phyloP scores from a whole-genome alignment of 257 asterid genomes.

The Ehretia macrophylla region DNA sequence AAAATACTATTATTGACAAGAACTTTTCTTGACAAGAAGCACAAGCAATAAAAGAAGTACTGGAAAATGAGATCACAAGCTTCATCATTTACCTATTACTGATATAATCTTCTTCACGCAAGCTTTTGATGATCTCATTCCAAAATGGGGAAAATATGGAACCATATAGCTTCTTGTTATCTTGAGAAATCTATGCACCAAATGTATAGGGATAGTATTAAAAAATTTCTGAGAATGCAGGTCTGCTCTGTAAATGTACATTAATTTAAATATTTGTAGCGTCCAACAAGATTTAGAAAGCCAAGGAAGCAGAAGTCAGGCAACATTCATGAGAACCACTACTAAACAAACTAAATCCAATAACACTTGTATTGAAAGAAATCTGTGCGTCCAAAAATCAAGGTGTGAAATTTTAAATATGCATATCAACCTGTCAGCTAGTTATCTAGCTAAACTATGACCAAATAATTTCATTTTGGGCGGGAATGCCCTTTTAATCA shows the following conservation, averaged over 20 bases:
- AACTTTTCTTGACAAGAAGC: background rate
- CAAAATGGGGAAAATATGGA: constrained; percentile 92
- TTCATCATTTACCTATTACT: constrained; percentile 65
- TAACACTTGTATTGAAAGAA: too few relatives aligned
- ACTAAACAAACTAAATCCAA: too few relatives aligned
- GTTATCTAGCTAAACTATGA: too few relatives aligned
- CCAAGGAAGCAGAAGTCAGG: too few relatives aligned
- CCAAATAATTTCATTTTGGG: too few relatives aligned
- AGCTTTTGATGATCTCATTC: constrained; percentile 90
- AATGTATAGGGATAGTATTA: background rate
- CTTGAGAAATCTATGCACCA: constrained; percentile 46
- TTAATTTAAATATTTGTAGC: background rate
- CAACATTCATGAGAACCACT: too few relatives aligned
- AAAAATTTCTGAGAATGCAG: background rate
- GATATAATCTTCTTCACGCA: constrained; percentile 95
- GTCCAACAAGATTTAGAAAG: too few relatives aligned
- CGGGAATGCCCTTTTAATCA: too few relatives aligned
- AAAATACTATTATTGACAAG: background rate
- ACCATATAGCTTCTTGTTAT: constrained; percentile 64
- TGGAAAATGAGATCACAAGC: background rate
- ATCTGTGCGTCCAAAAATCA: too few relatives aligned
- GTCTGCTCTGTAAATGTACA: background rate
- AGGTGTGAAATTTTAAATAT: too few relatives aligned
- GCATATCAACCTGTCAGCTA: too few relatives aligned
- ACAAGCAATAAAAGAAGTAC: too few relatives aligned